Evolutionary conservation across 768 basidiomycete genomes (phyloP), one percentile per base, ranked within the genome.

Genomic region (Agrocybe praecox): DNA sequence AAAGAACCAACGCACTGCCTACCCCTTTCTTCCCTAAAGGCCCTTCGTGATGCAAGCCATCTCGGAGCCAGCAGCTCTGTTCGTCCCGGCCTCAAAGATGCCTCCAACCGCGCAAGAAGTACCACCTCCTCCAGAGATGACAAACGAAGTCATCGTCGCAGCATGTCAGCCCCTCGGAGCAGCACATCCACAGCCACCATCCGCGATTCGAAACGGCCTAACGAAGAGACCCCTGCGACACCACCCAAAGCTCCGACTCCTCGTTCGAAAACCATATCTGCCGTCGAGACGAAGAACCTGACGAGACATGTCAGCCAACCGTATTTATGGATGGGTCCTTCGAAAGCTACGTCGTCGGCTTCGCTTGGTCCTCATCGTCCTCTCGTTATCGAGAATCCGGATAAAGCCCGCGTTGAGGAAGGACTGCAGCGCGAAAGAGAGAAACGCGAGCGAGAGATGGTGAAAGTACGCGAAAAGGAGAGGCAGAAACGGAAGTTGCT

Each of bases 21-120:
- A 22, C 68, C 78, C 1, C 63, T 87, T 4, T 60, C 68, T 1
- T 62, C 74, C 3, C 71, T 86, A 21, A 67, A 70, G 1, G 73
- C 76, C 0, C 68, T 87, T 8, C 76, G 73, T 12, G 81, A 79
- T 9, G 67, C 72, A 0, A 80, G 80, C 8, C 72, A 81, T 19
- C 72, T 86, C 19, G 51, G 56, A 8, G 45, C 53, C 2, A 21
- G 42, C 33, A 11, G 19, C 36, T 5, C 47, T 43, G 2, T 22
- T 53, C 44, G 14, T 6, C 8, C 34, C 32, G 53, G 14, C 22
- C 46, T 26, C 22, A 21, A 10, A 22, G n/a, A 11, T 17, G 15
- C 22, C 11, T 11, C 19, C 17, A 1, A 49, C 22, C 24, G 19
- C 32, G 8, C 15, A 15, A 2, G 4, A 12, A 36, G 17, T 12